phyloP scores from a whole-genome alignment of 352 stramenopile genomes.

The Phytophthora melonis region DNA sequence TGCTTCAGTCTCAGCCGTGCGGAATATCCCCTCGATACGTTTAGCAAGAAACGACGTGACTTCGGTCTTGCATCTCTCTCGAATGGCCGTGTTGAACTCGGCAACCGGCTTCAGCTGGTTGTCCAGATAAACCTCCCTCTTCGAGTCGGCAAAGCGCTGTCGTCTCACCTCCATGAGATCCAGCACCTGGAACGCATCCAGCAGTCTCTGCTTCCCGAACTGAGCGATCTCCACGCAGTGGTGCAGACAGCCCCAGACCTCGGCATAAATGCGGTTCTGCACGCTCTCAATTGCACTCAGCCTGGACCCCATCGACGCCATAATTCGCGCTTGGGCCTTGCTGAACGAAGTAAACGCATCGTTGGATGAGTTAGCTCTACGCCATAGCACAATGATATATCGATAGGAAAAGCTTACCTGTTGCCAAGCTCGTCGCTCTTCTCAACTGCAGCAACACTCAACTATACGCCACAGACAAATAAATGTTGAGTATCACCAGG shows the following conservation, averaged over 20 bases:
- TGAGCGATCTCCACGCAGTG: conserved; percentile 88
- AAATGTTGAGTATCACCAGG: neutral
- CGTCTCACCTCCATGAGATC: conserved; percentile 80
- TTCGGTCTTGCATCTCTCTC: conserved; percentile 71
- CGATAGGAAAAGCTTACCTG: conserved; percentile 46
- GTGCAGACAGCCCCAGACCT: conserved; percentile 84
- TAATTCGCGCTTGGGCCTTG: conserved; percentile 69
- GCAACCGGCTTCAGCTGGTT: conserved; percentile 60
- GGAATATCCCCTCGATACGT: conserved; percentile 75
- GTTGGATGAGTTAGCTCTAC: neutral
- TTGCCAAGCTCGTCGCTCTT: conserved; percentile 79
- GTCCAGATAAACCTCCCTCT: conserved; percentile 70
- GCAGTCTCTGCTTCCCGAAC: conserved; percentile 71
- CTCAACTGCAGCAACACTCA: conserved; percentile 62
- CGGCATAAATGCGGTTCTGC: conserved; percentile 67
- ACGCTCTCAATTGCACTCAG: conserved; percentile 70
- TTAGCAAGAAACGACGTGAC: conserved; percentile 62
- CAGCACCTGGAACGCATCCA: conserved; percentile 78
- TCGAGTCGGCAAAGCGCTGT: conserved; percentile 57
- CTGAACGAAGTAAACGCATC: conserved; percentile 34
- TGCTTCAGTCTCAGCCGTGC: conserved; percentile 58
- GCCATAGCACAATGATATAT: too few relatives aligned
- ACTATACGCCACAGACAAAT: conserved; percentile 36
- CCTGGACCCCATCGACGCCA: conserved; percentile 75
- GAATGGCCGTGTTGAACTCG: conserved; percentile 56